phyloP scores from a whole-genome alignment of 495 filamentous ascomycete genomes.

The Chaetomium tenue region DNA sequence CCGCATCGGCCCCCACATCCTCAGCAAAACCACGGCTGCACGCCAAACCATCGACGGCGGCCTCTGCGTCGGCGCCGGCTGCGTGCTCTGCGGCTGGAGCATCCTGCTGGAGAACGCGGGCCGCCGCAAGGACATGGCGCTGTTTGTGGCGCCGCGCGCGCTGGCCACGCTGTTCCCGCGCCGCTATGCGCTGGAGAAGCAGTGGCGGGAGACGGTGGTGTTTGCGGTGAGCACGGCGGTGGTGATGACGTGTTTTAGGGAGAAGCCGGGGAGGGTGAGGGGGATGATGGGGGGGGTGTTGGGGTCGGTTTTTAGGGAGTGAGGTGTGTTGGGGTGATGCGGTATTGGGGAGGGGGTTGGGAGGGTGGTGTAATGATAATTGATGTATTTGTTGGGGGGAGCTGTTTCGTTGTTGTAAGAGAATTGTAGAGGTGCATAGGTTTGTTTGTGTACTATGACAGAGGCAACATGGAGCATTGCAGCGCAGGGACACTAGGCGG shows the following conservation, averaged over 20 bases:
- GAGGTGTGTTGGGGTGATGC: not conserved
- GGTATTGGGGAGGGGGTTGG: too few species aligned
- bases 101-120: slow-evolving; percentile 68
- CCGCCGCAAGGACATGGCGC: slow-evolving; percentile 71
- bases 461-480: too few species aligned
- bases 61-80: slow-evolving; percentile 71
- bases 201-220: slow-evolving; percentile 70
- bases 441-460: too few species aligned
- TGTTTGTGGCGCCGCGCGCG: slow-evolving; percentile 85
- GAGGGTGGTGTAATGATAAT: not conserved
- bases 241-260: slow-evolving; percentile 67
- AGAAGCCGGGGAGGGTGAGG: slow-evolving; percentile 63
- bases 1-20: slow-evolving; percentile 68
- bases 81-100: slow-evolving; percentile 81
- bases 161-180: slow-evolving; percentile 74
- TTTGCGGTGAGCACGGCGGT: slow-evolving; percentile 75
- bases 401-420: too few species aligned
- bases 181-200: slow-evolving; percentile 63
- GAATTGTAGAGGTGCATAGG: too few species aligned
- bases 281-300: slow-evolving; percentile 72
- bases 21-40: slow-evolving; percentile 41
- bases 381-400: not conserved
- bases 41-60: slow-evolving; percentile 56
- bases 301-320: slow-evolving; percentile 48
- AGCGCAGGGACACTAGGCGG: too few species aligned